A percentile compares a stretch with the other conserved stretches of the same genome.
These are phyloP conservation scores for Aphanomyces euteiches DNA, from an alignment of 352 stramenopile species.

Conservation along the genomic window DNA sequence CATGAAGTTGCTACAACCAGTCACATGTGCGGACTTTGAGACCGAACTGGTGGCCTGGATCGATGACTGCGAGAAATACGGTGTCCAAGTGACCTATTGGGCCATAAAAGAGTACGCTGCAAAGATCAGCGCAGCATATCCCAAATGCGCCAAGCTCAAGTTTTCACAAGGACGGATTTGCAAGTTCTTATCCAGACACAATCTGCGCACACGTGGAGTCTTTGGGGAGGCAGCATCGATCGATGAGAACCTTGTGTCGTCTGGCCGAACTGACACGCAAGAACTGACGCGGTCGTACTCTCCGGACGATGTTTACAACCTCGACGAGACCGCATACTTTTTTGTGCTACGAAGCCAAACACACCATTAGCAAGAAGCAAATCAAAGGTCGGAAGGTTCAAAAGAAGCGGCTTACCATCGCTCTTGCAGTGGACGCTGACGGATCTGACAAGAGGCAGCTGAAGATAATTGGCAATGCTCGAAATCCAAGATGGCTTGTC, in stretches of 20 bases:
- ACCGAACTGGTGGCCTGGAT: too few relatives aligned
- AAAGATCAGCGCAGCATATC: too few relatives aligned
- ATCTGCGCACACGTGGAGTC: not conserved
- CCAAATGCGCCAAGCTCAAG: not conserved
- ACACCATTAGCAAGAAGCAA: not conserved
- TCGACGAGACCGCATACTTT: slow-evolving; percentile 3
- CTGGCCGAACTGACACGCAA: not conserved
- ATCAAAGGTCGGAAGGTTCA: not conserved
- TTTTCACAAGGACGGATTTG: not conserved
- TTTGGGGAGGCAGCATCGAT: not conserved
- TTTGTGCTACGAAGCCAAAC: not conserved
- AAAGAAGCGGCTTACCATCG: slow-evolving; percentile 22
- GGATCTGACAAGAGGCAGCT: slow-evolving; percentile 15
- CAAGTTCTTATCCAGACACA: not conserved
- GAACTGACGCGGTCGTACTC: not conserved
- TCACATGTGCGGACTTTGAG: too few relatives aligned
- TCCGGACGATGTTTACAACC: not conserved
- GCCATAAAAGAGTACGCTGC: too few relatives aligned
- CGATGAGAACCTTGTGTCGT: not conserved
- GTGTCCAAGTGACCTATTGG: too few relatives aligned
- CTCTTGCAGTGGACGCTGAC: slow-evolving; percentile 10
- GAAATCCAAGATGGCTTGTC: not conserved
- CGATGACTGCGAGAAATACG: too few relatives aligned
- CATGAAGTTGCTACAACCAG: too few relatives aligned
- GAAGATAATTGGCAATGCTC: slow-evolving; percentile 8